phyloP scores from a whole-genome alignment of 2,329 filamentous ascomycete species.

The Aspergillus hortae region DNA sequence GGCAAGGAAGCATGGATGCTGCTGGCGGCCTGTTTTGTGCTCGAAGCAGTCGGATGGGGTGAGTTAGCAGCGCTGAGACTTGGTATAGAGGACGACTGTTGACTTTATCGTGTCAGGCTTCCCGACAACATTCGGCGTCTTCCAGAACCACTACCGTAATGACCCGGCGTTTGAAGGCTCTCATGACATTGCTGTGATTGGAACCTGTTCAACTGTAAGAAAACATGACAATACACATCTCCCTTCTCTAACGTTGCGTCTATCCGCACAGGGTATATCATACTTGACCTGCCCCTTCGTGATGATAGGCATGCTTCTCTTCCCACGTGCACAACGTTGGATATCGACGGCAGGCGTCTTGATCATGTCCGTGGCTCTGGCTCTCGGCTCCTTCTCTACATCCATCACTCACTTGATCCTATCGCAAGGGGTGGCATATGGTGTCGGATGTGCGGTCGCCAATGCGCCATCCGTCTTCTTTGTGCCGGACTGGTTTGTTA shows the following conservation, averaged over 20 bases:
- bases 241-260: neutral
- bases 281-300: conserved; percentile 22
- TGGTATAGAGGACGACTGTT: neutral
- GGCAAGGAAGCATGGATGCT: conserved; percentile 46
- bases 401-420: conserved; percentile 22
- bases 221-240: too few relatives aligned
- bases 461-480: conserved; percentile 47
- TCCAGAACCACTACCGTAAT: conserved; percentile 31
- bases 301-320: conserved; percentile 16
- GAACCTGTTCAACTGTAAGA: conserved; percentile 28
- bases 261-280: conserved; percentile 18
- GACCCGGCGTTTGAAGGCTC: conserved; percentile 23
- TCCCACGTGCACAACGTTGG: conserved; percentile 17
- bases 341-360: conserved; percentile 18
- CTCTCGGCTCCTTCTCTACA: conserved; percentile 22
- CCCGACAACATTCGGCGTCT: conserved; percentile 26
- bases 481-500: conserved; percentile 52
- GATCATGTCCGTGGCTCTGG: conserved; percentile 22
- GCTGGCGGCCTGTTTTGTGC: conserved; percentile 48
- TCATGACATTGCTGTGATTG: conserved; percentile 26
- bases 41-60: conserved; percentile 56
- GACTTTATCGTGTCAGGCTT: conserved; percentile 14
- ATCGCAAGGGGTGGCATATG: conserved; percentile 32
- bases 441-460: conserved; percentile 46
- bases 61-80: conserved; percentile 9